Conservation (phyloP, 225 moss, liverwort and hornwort species). For the Climacium dendroides region DNA sequence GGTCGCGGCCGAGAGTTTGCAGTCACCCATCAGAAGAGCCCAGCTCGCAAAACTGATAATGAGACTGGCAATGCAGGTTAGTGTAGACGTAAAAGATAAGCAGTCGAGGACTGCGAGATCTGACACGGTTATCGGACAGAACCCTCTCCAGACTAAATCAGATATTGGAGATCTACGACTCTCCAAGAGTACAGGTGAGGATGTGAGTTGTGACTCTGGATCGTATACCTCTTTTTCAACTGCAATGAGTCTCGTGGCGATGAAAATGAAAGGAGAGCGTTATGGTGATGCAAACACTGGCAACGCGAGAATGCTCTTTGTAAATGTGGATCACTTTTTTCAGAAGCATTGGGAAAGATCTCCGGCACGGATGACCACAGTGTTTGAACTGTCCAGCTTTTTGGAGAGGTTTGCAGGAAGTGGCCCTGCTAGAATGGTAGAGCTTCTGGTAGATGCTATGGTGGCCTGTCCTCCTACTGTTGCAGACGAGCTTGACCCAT, state of each 20-base stretch:
- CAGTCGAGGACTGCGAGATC: background rate
- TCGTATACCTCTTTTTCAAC: background rate
- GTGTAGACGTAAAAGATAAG: background rate
- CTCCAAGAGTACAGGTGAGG: background rate
- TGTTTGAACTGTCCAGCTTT: background rate
- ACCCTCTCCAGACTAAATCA: background rate
- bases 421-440: constrained; percentile 14
- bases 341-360: constrained; percentile 29
- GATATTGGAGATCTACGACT: background rate
- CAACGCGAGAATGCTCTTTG: background rate
- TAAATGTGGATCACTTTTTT: constrained; percentile 10
- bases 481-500: constrained; percentile 52
- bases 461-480: constrained; percentile 45
- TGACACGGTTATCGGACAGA: background rate
- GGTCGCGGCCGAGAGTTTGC: background rate
- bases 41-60: constrained; percentile 29
- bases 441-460: constrained; percentile 29
- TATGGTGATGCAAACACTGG: background rate
- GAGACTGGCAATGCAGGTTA: constrained; percentile 11
- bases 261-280: background rate
- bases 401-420: constrained; percentile 10
- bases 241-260: background rate
- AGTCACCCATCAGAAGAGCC: background rate
- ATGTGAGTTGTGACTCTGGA: background rate
- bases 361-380: constrained; percentile 4